phyloP scores from a whole-genome alignment of 768 basidiomycete species.

The Mycena venus region DNA sequence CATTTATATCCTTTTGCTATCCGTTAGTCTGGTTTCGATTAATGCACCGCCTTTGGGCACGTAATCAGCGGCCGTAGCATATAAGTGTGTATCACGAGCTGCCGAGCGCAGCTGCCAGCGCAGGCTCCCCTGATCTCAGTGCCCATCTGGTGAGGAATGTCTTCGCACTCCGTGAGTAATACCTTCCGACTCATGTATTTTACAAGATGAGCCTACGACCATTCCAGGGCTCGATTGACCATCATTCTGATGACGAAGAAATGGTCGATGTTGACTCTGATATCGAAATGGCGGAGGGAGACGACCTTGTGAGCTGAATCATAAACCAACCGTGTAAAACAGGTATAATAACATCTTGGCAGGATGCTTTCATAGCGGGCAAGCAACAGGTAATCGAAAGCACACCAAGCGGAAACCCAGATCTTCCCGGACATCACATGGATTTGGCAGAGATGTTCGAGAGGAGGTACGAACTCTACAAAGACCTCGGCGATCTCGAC shows the following conservation, averaged over 20 bases:
- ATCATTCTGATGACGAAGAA: not conserved
- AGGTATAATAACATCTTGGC: not conserved
- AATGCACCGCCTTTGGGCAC: not conserved
- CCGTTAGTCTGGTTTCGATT: not conserved
- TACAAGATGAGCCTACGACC: not conserved
- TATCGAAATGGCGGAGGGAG: conserved; percentile 2
- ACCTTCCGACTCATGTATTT: not conserved
- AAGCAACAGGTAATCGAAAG: not conserved
- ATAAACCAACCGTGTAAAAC: not conserved
- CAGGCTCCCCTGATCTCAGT: not conserved
- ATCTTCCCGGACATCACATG: conserved; percentile 1
- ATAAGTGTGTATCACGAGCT: not conserved
- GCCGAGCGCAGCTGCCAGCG: not conserved
- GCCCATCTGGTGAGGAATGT: not conserved
- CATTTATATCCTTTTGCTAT: not conserved
- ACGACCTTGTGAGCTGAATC: not conserved
- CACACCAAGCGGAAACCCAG: not conserved
- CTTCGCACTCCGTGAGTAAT: conserved; percentile 1
- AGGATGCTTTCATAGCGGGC: not conserved
- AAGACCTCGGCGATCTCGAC: not conserved
- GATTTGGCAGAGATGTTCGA: conserved; percentile 5
- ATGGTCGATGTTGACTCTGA: not conserved
- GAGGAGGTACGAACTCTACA: not conserved
- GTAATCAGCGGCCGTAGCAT: not conserved
- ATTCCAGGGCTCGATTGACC: not conserved